Base-by-base conservation (phyloP, 352 stramenopile species). In the Phytophthora litchii region DNA sequence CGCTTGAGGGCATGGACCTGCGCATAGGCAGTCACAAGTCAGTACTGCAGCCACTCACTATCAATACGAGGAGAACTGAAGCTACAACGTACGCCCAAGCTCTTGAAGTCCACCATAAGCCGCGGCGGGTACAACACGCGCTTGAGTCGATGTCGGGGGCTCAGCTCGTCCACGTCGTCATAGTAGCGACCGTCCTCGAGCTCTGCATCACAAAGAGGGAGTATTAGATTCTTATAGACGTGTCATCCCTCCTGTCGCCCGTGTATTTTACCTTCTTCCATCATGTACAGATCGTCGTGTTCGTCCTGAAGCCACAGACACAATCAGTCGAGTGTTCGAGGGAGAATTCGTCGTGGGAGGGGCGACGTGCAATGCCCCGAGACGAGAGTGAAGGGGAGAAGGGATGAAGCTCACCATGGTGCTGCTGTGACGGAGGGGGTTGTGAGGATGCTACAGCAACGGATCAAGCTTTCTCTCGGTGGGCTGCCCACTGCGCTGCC, bases 61-160 rank as follows among this genome's bases (percentile, higher is more conserved):
- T 25, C 7, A 21, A 41, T n/a, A 41, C 16, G 14, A 10, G 51
- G 14, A 42, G 17, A 52, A 42, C 21, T 13, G 7, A 35, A 50
- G 21, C 8, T 23, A 44, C 17, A 32, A 78, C 78, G 61, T 67
- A 94, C 83, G 43, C 80, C 75, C 20, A 93, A 70, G 19, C 76
- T 86, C 42, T 79, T 91, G 54, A 95, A 95, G 65, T 95, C 83
- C 34, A 95, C 86, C 76, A 93, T 92, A 25, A 95, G 70, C 1
- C 83, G 82, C 36, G 83, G 73, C 1, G 86, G 86, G 55, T 95
- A 95, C 42, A 74, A 45, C 35, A 79, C 64, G 40, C 75, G 76
- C 66, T 84, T 78, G 31, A 73, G 53, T n/a, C 66, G 72, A 53
- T 73, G 72, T 35, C 77, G 67, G 8, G 67, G 40, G 19, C 46